phyloP scores from a whole-genome alignment of 345 rosid genomes.

The Eucalyptus victrix region DNA sequence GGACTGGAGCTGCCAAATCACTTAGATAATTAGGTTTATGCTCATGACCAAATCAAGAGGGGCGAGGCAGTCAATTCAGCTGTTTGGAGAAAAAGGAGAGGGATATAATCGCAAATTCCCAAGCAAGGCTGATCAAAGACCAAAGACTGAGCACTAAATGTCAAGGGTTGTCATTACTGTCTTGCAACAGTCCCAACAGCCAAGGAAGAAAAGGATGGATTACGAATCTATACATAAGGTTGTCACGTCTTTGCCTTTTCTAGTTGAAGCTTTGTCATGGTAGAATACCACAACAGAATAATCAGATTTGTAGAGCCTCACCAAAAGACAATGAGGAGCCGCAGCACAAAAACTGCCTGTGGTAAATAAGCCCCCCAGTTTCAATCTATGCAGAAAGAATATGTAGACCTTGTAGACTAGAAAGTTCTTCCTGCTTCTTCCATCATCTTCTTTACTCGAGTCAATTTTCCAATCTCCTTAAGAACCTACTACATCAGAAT shows the following conservation, averaged over 20 bases:
- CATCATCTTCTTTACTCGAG: constrained; percentile 82
- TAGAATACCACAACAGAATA: background rate
- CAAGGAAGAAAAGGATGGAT: background rate
- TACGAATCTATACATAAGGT: background rate
- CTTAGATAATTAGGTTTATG: background rate
- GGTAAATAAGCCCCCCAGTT: background rate
- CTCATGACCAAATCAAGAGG: background rate
- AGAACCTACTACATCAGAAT: constrained; percentile 31
- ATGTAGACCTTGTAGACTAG: constrained; percentile 12
- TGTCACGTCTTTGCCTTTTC: background rate
- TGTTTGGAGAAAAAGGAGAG: background rate
- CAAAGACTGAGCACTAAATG: background rate
- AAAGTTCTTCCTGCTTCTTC: constrained; percentile 80
- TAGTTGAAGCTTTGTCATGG: background rate
- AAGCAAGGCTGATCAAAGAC: background rate
- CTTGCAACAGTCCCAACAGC: background rate
- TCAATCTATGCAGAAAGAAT: background rate
- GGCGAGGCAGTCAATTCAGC: background rate
- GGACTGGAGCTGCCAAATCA: background rate
- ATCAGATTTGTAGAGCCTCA: background rate
- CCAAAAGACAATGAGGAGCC: background rate
- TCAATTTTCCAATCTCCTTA: constrained; percentile 58
- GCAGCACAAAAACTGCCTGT: background rate
- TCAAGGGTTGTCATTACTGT: background rate
- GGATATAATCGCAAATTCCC: background rate